phyloP scores from a whole-genome alignment of 805 yeast species.

The Tetrapisispora arboricola region DNA sequence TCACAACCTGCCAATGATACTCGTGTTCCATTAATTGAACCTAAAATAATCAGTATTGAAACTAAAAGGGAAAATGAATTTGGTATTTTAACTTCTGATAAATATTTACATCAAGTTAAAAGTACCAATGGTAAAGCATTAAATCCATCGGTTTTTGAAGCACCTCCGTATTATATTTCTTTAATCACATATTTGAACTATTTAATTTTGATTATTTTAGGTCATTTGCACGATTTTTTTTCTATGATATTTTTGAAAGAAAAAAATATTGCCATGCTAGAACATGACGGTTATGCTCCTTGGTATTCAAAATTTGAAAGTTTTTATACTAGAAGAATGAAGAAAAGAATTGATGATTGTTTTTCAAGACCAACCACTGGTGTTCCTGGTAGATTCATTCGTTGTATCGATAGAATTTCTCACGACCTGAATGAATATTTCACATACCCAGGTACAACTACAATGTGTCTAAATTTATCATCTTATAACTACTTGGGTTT shows the following conservation, averaged over 20 bases:
- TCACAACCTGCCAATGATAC: slow-evolving; percentile 1
- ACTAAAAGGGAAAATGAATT: slow-evolving; percentile 52
- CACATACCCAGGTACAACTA: slow-evolving; percentile 64
- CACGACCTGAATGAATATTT: slow-evolving; percentile 54
- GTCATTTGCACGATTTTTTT: slow-evolving; percentile 82
- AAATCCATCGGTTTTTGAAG: slow-evolving; percentile 57
- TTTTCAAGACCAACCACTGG: slow-evolving; percentile 95
- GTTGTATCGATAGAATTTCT: slow-evolving; percentile 70
- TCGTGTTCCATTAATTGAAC: slow-evolving; percentile 29
- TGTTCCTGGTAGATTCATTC: slow-evolving; percentile 88
- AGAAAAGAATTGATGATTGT: slow-evolving; percentile 85
- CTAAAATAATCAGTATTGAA: slow-evolving; percentile 28
- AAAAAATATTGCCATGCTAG: slow-evolving; percentile 55
- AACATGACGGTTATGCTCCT: slow-evolving; percentile 87
- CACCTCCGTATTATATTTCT: slow-evolving; percentile 75
- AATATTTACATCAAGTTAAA: slow-evolving; percentile 52
- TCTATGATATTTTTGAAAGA: slow-evolving; percentile 59
- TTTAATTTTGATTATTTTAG: slow-evolving; percentile 73
- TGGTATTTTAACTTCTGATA: slow-evolving; percentile 57
- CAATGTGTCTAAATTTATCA: slow-evolving; percentile 73
- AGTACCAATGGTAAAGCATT: slow-evolving; percentile 47
- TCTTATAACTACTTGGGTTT: slow-evolving; percentile 94
- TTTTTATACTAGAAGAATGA: slow-evolving; percentile 86
- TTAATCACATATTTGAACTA: slow-evolving; percentile 80
- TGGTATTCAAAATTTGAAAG: slow-evolving; percentile 90